These are phyloP conservation scores for Biscogniauxia mediterranea DNA, from an alignment of 2,329 filamentous ascomycete genomes.

Conservation along the genomic window DNA sequence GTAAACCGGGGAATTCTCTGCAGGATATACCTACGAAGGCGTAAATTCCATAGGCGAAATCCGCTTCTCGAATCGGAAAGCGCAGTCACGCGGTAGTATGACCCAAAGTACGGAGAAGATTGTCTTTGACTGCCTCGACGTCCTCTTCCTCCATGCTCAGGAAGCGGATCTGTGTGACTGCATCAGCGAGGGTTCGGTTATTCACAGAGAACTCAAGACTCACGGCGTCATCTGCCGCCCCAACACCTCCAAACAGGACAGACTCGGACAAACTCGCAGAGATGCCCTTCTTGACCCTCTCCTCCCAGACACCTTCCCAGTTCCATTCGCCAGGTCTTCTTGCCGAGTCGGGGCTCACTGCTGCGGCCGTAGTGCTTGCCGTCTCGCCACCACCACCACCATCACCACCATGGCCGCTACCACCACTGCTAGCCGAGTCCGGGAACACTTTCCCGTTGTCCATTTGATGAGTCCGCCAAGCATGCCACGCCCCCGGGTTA, in stretches of 20 bases:
- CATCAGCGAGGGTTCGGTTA: slow-evolving; percentile 6
- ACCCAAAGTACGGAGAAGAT: slow-evolving; percentile 52
- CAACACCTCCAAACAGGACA: slow-evolving; percentile 69
- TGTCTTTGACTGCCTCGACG: slow-evolving; percentile 57
- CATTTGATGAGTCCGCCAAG: slow-evolving; percentile 74
- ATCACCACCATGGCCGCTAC: too few relatives aligned
- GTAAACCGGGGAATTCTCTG: too few relatives aligned
- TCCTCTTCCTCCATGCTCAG: slow-evolving; percentile 60
- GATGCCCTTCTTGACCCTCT: slow-evolving; percentile 78
- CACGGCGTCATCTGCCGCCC: slow-evolving; percentile 69
- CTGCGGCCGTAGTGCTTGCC: slow-evolving; percentile 21
- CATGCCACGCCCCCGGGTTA: slow-evolving; percentile 90
- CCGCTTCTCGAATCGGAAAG: slow-evolving; percentile 1
- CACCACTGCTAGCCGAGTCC: slow-evolving; percentile 1
- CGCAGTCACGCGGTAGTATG: slow-evolving; percentile 22
- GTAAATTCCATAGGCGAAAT: slow-evolving; percentile 3
- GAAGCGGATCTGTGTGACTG: slow-evolving; percentile 59
- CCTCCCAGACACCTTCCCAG: slow-evolving; percentile 97
- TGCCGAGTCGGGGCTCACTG: slow-evolving; percentile 22
- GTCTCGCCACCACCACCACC: slow-evolving; percentile 1
- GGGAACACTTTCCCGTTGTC: slow-evolving; percentile 43
- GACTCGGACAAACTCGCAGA: slow-evolving; percentile 74
- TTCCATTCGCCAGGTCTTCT: slow-evolving; percentile 84
- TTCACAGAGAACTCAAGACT: slow-evolving; percentile 26
- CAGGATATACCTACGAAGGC: neutral